phyloP scores from a whole-genome alignment of 1,284 basidiomycete species.

The Fomitiporia mediterranea region DNA sequence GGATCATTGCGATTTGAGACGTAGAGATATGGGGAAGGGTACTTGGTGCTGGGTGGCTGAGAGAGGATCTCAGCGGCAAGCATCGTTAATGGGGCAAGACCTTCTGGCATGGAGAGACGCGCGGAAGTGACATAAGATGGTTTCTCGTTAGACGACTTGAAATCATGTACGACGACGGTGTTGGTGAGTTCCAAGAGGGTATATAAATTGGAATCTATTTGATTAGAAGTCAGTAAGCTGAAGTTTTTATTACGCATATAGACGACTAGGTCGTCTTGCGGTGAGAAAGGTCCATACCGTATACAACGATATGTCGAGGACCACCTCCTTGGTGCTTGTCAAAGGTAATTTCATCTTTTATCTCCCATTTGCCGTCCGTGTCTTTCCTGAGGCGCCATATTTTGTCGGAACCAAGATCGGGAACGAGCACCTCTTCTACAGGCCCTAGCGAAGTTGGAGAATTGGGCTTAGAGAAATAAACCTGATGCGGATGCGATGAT shows the following conservation, averaged over 20 bases:
- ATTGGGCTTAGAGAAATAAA: constrained; percentile 31
- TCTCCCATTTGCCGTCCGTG: constrained; percentile 41
- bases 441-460: constrained; percentile 24
- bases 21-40: constrained; percentile 49
- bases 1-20: constrained; percentile 62
- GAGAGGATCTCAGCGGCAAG: constrained; percentile 57
- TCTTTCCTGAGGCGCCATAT: constrained; percentile 51
- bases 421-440: constrained; percentile 55
- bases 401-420: constrained; percentile 66
- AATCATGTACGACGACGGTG: constrained; percentile 47
- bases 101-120: constrained; percentile 42
- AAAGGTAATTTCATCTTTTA: constrained; percentile 40
- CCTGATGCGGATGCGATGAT: constrained; percentile 66
- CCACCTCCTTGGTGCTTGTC: constrained; percentile 47
- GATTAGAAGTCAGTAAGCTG: constrained; percentile 16
- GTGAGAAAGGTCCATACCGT: too few species aligned
- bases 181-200: constrained; percentile 61
- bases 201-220: constrained; percentile 55
- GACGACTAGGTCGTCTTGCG: too few species aligned
- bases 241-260: too few species aligned
- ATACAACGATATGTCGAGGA: constrained; percentile 59
- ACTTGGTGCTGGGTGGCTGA: constrained; percentile 39
- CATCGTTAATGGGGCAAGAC: constrained; percentile 35
- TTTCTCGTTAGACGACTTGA: constrained; percentile 30
- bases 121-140: constrained; percentile 40